Percentiles rank a stretch among this genome's conserved stretches.
Evolutionary conservation across 2,329 filamentous ascomycete genomes (phyloP).

Genomic region (Lomentospora prolificans): DNA sequence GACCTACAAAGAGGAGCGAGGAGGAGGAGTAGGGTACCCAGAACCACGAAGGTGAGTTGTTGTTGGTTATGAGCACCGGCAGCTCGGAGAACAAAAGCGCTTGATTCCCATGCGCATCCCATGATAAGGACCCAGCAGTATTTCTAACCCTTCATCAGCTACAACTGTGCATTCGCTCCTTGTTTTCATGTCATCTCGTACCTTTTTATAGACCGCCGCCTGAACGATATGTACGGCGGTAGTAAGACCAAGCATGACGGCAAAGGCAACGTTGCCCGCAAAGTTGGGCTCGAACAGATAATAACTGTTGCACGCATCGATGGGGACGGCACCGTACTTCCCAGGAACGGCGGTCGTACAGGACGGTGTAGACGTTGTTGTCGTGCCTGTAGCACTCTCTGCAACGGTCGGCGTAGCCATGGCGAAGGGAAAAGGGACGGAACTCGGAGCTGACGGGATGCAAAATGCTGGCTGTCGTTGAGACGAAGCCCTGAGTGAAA

Average conservation of each 20-base stretch:
- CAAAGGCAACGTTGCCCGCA: constrained; percentile 22
- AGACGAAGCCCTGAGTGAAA: too few relatives aligned
- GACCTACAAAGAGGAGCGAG: constrained; percentile 29
- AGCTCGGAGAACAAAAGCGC: constrained; percentile 26
- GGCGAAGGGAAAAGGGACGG: neutral
- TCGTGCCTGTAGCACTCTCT: constrained; percentile 3
- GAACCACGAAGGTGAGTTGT: constrained; percentile 19
- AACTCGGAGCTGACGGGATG: neutral
- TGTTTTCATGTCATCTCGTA: constrained; percentile 1
- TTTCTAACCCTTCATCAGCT: constrained; percentile 11
- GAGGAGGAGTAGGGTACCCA: constrained; percentile 26
- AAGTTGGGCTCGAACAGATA: constrained; percentile 24
- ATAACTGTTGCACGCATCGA: constrained; percentile 22
- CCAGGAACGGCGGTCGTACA: constrained; percentile 24
- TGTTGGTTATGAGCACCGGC: constrained; percentile 28
- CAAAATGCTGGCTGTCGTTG: neutral
- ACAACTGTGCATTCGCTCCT: neutral
- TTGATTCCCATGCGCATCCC: constrained; percentile 27
- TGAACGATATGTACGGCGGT: constrained; percentile 19
- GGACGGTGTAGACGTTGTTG: neutral
- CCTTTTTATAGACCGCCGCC: constrained; percentile 22
- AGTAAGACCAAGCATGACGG: constrained; percentile 20
- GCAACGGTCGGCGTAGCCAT: neutral
- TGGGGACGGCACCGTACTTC: constrained; percentile 21
- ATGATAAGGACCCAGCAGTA: constrained; percentile 31